These are phyloP conservation scores for Neofusicoccum laricinum DNA, from an alignment of 2,329 filamentous ascomycete genomes.

Conservation along the genomic window DNA sequence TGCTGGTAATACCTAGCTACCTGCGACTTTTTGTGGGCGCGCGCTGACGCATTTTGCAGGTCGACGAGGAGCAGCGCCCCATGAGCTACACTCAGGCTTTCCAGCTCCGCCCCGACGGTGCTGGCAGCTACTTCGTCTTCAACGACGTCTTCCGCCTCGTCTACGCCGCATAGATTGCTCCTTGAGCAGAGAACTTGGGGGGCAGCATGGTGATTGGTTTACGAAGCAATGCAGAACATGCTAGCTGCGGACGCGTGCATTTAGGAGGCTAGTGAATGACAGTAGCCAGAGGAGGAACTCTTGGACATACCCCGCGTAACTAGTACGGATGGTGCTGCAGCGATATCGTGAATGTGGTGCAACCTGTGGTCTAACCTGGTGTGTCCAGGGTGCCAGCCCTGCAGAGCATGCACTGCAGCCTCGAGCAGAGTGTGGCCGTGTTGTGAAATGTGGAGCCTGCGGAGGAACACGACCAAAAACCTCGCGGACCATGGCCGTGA, in stretches of 20 bases:
- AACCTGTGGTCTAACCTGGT: not conserved
- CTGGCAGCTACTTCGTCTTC: conserved; percentile 76
- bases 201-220: not conserved
- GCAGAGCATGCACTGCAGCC: not conserved
- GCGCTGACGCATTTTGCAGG: conserved; percentile 47
- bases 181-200: not conserved
- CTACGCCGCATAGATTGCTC: conserved; percentile 48
- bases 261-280: conserved; percentile 9
- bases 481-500: not conserved
- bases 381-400: not conserved
- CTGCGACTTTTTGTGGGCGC: not conserved
- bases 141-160: conserved; percentile 96
- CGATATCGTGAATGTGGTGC: conserved; percentile 4
- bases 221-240: conserved; percentile 4
- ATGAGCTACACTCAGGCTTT: conserved; percentile 93
- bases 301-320: conserved; percentile 12
- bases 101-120: conserved; percentile 69
- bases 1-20: conserved; percentile 60
- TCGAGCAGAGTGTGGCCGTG: conserved; percentile 1
- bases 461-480: not conserved
- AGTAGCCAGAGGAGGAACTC: not conserved
- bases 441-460: not conserved
- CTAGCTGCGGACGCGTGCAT: conserved; percentile 2
- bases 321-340: not conserved
- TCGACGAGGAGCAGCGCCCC: conserved; percentile 79